These are phyloP conservation scores for Pelagophyceae sp. DNA, from an alignment of 352 stramenopile genomes.

Conservation along the genomic window DNA sequence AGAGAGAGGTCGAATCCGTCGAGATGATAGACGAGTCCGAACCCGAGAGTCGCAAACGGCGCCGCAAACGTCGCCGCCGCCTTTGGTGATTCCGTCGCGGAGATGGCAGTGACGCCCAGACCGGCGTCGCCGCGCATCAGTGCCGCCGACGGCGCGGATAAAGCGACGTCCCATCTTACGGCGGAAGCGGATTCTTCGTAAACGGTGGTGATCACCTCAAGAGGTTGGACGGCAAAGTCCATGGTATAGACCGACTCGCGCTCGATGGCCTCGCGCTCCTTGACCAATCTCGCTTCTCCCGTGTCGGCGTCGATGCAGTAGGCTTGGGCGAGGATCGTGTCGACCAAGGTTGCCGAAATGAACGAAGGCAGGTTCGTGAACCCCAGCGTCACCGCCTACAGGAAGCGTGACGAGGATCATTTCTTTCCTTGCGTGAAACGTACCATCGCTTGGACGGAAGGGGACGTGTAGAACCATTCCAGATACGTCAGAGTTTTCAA, in stretches of 20 bases:
- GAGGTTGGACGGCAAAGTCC: no score
- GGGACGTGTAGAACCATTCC: slow-evolving; percentile 30
- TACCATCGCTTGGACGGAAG: neutral
- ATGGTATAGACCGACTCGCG: neutral
- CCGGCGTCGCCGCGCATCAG: no score
- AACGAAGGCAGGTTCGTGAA: neutral
- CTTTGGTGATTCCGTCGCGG: neutral
- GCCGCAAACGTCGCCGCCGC: neutral
- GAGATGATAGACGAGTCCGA: neutral
- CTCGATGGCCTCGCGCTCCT: neutral
- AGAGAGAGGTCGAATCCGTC: neutral
- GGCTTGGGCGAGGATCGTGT: neutral
- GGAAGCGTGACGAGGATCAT: no score
- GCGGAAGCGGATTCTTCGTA: no score
- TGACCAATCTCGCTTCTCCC: neutral
- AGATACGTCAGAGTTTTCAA: slow-evolving; percentile 22
- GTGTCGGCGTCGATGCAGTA: neutral
- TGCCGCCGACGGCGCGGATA: no score
- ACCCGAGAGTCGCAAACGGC: neutral
- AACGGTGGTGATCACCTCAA: neutral
- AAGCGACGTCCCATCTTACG: no score
- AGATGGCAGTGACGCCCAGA: neutral
- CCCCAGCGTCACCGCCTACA: no score
- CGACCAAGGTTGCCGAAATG: neutral
- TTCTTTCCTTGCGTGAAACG: no score